phyloP scores from a whole-genome alignment of 2,329 filamentous ascomycete species.

The Neofusicoccum sp. region DNA sequence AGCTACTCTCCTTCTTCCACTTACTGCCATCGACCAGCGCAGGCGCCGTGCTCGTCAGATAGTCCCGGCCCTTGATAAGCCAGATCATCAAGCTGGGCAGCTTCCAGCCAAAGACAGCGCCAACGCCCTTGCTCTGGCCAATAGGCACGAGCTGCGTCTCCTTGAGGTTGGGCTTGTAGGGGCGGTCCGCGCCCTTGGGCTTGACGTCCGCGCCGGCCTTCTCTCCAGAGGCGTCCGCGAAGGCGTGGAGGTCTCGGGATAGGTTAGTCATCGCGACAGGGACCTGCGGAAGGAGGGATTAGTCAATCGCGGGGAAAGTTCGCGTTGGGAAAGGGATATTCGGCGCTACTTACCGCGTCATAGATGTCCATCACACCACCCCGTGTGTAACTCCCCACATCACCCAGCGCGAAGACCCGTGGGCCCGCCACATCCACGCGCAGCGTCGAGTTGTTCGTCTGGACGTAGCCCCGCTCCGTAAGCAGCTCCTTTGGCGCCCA shows the following conservation, averaged over 20 bases:
- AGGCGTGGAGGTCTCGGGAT: slow-evolving; percentile 45
- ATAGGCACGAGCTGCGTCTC: slow-evolving; percentile 29
- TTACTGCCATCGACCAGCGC: slow-evolving; percentile 29
- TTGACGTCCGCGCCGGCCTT: slow-evolving; percentile 9
- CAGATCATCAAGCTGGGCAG: slow-evolving; percentile 34
- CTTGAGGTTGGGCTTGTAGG: slow-evolving; percentile 23
- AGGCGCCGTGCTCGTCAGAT: slow-evolving; percentile 27
- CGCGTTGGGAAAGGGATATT: slow-evolving; percentile 1
- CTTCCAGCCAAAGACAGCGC: slow-evolving; percentile 31
- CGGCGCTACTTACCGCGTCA: slow-evolving; percentile 20
- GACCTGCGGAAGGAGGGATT: too few species aligned
- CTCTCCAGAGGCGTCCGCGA: slow-evolving; percentile 8
- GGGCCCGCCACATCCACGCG: slow-evolving; percentile 25
- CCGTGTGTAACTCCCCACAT: slow-evolving; percentile 31
- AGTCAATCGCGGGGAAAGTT: background rate
- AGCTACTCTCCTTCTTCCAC: slow-evolving; percentile 37
- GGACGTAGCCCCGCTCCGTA: slow-evolving; percentile 28
- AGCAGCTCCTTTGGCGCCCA: slow-evolving; percentile 28
- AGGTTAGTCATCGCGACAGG: slow-evolving; percentile 46
- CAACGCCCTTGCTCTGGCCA: slow-evolving; percentile 26
- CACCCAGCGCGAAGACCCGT: slow-evolving; percentile 35
- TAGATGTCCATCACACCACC: slow-evolving; percentile 34
- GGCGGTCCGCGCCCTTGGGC: slow-evolving; percentile 22
- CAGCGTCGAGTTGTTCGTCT: slow-evolving; percentile 25
- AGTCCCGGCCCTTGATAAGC: slow-evolving; percentile 39